Percentiles rank a stretch among this genome's conserved stretches.
These are phyloP conservation scores for Sugiyamaella lignohabitans DNA, from an alignment of 805 yeast species.

Conservation along the genomic window DNA sequence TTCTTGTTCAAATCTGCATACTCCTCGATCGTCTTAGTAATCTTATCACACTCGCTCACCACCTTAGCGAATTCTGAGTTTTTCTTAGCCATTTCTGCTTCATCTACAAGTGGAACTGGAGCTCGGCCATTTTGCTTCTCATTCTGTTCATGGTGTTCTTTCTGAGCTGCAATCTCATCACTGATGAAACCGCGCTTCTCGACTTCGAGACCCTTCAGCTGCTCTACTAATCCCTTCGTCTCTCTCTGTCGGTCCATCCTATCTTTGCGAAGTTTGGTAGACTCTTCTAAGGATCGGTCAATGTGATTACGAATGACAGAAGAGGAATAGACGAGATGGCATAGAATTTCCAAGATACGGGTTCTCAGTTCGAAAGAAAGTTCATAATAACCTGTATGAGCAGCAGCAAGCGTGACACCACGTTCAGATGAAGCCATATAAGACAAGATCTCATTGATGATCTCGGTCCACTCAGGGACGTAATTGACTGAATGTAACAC, in stretches of 20 bases:
- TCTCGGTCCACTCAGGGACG: constrained; percentile 46
- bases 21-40: constrained; percentile 24
- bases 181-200: constrained; percentile 30
- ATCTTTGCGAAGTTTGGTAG: constrained; percentile 56
- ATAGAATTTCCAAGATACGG: constrained; percentile 52
- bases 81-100: constrained; percentile 4
- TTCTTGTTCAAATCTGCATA: constrained; percentile 34
- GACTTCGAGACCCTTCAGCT: constrained; percentile 42
- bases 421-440: constrained; percentile 47
- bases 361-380: constrained; percentile 51
- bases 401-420: constrained; percentile 44
- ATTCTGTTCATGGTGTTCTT: constrained; percentile 4
- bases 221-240: constrained; percentile 46
- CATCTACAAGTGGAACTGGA: constrained; percentile 19
- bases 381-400: constrained; percentile 49
- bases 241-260: constrained; percentile 62
- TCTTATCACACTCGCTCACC: constrained; percentile 13
- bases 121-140: constrained; percentile 8
- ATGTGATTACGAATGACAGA: constrained; percentile 53
- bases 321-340: constrained; percentile 56
- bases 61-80: constrained; percentile 7
- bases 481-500: constrained; percentile 55
- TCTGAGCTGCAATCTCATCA: constrained; percentile 4
- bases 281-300: constrained; percentile 61
- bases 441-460: constrained; percentile 46